phyloP scores from a whole-genome alignment of 1,284 basidiomycete genomes.

The Cutaneotrichosporon sp. region DNA sequence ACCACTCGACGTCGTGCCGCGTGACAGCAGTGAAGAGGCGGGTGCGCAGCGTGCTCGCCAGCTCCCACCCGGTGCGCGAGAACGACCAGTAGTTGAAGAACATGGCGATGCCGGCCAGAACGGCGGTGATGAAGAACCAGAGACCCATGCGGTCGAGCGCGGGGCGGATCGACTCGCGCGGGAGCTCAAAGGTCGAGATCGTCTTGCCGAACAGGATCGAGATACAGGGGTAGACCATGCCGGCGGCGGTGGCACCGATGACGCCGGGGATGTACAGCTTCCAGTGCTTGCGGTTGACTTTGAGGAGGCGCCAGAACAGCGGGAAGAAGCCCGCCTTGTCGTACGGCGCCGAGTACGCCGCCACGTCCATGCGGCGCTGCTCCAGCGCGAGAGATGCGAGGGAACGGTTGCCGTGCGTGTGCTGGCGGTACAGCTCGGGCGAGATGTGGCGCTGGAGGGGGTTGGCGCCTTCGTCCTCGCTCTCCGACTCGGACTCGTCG shows the following conservation, averaged over 20 bases:
- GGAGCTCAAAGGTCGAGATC: slow-evolving; percentile 61
- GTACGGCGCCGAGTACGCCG: slow-evolving; percentile 10
- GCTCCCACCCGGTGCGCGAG: slow-evolving; percentile 64
- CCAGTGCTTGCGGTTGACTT: slow-evolving; percentile 44
- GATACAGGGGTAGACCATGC: slow-evolving; percentile 83
- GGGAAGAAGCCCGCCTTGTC: slow-evolving; percentile 11
- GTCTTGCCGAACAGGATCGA: slow-evolving; percentile 75
- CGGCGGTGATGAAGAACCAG: slow-evolving; percentile 81
- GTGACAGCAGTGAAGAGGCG: slow-evolving; percentile 73
- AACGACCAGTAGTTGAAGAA: slow-evolving; percentile 70
- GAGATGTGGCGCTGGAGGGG: slow-evolving; percentile 12
- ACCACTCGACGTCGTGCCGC: slow-evolving; percentile 84
- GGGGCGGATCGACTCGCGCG: slow-evolving; percentile 32
- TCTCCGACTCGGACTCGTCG: slow-evolving; percentile 6
- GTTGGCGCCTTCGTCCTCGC: slow-evolving; percentile 3
- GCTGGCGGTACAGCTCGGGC: slow-evolving; percentile 14
- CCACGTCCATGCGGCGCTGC: slow-evolving; percentile 11
- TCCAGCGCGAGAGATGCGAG: slow-evolving; percentile 20
- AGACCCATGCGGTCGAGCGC: slow-evolving; percentile 56
- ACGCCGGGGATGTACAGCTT: slow-evolving; percentile 47
- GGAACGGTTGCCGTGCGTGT: slow-evolving; percentile 17
- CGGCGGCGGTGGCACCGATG: slow-evolving; percentile 51
- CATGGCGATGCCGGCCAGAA: slow-evolving; percentile 65
- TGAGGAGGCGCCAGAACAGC: slow-evolving; percentile 14
- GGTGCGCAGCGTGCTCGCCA: slow-evolving; percentile 69